Base-by-base conservation (phyloP, 2,329 filamentous ascomycete species). In the Sphaerostilbella broomeana region DNA sequence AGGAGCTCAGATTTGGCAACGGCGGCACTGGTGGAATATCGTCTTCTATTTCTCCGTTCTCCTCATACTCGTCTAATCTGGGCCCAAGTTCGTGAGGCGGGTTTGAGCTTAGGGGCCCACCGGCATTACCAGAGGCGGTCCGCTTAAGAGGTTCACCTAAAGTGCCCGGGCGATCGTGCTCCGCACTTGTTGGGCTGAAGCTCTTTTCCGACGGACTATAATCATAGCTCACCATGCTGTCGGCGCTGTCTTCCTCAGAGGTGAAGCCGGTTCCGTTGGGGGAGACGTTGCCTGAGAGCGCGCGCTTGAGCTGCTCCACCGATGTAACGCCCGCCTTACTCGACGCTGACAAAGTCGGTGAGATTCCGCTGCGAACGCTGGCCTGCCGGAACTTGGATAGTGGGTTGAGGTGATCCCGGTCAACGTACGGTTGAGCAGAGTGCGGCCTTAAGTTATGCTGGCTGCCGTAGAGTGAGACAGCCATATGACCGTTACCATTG, bases 151-250 rank as follows among this genome's bases (percentile, higher is more conserved):
- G 42, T 25, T 58, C 59, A 21, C 52, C 55, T 12, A 54, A 53
- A 17, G 57, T 59, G 16, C 47, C 42, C 28, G 58, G 48, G 9
- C 52, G 51, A 4, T 58, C 59, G 22, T 39, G 27, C n/a, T 44
- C 38, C 5, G 33, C 34, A 30, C 24, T 22, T 11, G 51, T 56
- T 40, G 51, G 69, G 51, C 75, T 77, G 56, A 76, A 80, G 26
- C 77, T 82, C 15, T 77, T 62, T 52, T 86, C 81, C 6, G 79
- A 84, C n/a, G 75, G 69, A 30, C 75, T 74, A 48, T 76, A 72
- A 41, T 85, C 81, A 47, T 80, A 83, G 62, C 79, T 84, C 47
- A 82, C 73, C 68, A 86, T 75, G 57, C 80, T 85, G 38, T 86
- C 82, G 52, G 70, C 78, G 38, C 68, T 73, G 43, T 74, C 75